phyloP scores from a whole-genome alignment of 352 stramenopile species.

The Peronosclerospora sorghi region DNA sequence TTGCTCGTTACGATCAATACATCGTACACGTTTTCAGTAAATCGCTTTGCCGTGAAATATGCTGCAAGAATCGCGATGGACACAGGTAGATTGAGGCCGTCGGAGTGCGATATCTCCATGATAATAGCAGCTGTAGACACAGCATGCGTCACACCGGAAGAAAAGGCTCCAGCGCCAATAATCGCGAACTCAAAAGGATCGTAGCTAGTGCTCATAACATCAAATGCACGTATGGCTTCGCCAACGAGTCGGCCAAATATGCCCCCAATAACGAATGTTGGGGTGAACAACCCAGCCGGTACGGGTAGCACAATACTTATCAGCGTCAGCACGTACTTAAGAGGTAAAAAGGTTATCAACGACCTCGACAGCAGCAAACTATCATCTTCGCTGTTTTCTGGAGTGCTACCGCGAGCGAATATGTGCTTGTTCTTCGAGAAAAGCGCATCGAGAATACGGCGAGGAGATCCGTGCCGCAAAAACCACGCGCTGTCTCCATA shows the following conservation, averaged over 20 bases:
- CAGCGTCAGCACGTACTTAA: too few species aligned
- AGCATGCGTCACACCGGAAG: conserved; percentile 85
- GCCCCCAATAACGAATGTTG: conserved; percentile 76
- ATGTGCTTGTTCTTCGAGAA: conserved; percentile 57
- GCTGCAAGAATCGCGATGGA: conserved; percentile 82
- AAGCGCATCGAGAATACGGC: too few species aligned
- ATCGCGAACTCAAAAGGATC: conserved; percentile 89
- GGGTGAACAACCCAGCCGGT: conserved; percentile 73
- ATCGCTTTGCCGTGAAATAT: conserved; percentile 85
- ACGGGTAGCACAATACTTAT: too few species aligned
- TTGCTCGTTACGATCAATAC: conserved; percentile 78
- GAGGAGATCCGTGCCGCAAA: conserved; percentile 55
- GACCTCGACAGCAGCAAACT: too few species aligned
- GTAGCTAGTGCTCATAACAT: conserved; percentile 52
- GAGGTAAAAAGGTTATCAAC: too few species aligned
- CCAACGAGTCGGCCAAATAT: conserved; percentile 76
- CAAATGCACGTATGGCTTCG: conserved; percentile 56
- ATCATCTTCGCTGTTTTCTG: too few species aligned
- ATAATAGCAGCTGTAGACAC: conserved; percentile 90
- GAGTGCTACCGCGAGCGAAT: conserved; percentile 18
- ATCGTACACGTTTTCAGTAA: conserved; percentile 88
- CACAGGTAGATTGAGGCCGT: conserved; percentile 78
- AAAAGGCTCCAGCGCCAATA: conserved; percentile 86
- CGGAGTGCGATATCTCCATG: conserved; percentile 87
- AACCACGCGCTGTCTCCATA: conserved; percentile 79